Evolutionary conservation across 1,139 yeast species (phyloP).

Genomic region (Yamadazyma epiphylla): DNA sequence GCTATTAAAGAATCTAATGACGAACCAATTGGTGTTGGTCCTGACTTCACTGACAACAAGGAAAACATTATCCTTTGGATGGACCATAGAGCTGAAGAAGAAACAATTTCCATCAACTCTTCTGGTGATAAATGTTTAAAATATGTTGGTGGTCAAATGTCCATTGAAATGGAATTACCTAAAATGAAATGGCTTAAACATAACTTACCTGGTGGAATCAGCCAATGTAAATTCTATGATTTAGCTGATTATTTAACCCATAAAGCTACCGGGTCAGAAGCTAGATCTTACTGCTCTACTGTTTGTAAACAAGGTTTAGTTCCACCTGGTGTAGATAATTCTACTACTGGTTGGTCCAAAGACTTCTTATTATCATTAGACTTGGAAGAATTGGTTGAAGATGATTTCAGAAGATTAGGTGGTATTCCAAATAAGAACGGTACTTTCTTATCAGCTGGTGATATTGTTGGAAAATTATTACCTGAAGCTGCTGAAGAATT

Average conservation of each 20-base stretch:
- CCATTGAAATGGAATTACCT: constrained; percentile 97
- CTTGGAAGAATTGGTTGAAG: constrained; percentile 71
- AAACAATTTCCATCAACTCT: constrained; percentile 75
- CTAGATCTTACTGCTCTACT: constrained; percentile 83
- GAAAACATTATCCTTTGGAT: constrained; percentile 94
- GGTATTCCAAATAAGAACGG: constrained; percentile 78
- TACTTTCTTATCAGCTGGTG: constrained; percentile 80
- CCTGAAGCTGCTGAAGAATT: constrained; percentile 71
- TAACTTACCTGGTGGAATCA: constrained; percentile 67
- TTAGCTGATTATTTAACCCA: constrained; percentile 88
- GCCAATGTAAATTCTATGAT: constrained; percentile 80
- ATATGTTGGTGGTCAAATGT: constrained; percentile 97
- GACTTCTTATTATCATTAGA: constrained; percentile 69
- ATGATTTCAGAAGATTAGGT: constrained; percentile 76
- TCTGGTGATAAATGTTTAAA: constrained; percentile 75
- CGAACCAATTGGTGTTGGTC: constrained; percentile 85
- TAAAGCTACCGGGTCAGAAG: constrained; percentile 82
- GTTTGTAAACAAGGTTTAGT: constrained; percentile 96
- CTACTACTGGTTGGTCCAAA: constrained; percentile 84
- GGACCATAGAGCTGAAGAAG: constrained; percentile 96
- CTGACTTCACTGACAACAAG: constrained; percentile 66
- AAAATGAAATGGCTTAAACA: constrained; percentile 95
- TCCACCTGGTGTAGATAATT: constrained; percentile 86
- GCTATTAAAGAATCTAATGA: constrained; percentile 66
- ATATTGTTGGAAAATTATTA: constrained; percentile 70